Percentiles rank a stretch among this genome's conserved stretches.
Conservation (phyloP, 202 grass and related monocot species). For the Eragrostis tef region DNA sequence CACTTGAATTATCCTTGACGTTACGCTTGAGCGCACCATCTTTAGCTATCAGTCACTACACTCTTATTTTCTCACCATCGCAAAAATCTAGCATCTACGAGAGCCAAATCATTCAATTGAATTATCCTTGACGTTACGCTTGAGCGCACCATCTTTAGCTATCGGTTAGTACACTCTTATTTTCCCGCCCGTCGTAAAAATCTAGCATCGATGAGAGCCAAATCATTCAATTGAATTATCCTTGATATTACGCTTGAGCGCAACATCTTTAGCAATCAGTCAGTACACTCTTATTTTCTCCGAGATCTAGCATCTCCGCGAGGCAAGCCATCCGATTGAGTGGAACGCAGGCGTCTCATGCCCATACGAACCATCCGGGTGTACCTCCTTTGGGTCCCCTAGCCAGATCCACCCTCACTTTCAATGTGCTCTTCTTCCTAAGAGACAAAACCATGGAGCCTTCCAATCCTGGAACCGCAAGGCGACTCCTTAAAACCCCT, state of each 20-base stretch:
- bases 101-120: no score
- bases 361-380: not conserved
- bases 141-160: no score
- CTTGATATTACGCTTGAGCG: fast-evolving
- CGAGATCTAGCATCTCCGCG: fast-evolving
- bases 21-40: no score
- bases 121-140: no score
- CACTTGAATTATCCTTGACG: no score
- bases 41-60: no score
- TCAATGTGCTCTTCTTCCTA: constrained; percentile 5
- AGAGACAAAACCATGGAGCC: constrained; percentile 44
- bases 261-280: fast-evolving
- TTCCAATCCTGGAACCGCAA: constrained; percentile 46
- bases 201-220: no score
- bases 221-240: not conserved
- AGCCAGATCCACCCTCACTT: not conserved
- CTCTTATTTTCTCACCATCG: no score
- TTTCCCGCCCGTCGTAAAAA: not conserved
- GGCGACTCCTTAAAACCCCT: constrained; percentile 44
- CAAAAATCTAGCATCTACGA: no score
- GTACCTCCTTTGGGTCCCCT: not conserved
- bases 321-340: fast-evolving
- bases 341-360: fast-evolving
- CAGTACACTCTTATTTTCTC: fast-evolving
- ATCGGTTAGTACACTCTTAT: no score